Evolutionary conservation across 345 rosid species (phyloP).

Genomic region (Sonneratia alba): DNA sequence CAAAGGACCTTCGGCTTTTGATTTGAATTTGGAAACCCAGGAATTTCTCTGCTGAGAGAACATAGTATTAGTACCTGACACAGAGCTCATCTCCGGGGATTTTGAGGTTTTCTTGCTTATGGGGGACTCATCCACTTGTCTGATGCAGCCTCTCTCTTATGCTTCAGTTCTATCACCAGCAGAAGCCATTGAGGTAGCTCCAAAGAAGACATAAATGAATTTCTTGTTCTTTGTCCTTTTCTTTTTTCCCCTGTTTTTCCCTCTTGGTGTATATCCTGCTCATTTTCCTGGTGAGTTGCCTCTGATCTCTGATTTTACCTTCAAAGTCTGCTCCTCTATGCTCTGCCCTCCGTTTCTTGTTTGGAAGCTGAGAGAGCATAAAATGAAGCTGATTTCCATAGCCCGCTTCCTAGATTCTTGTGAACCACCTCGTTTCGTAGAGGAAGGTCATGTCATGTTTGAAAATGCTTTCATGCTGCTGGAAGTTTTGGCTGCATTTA

Average conservation of each 20-base stretch:
- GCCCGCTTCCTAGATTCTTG: too few species aligned
- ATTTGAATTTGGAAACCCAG: conserved; percentile 35
- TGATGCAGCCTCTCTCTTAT: conserved; percentile 80
- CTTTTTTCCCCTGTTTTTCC: background rate
- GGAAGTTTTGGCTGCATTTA: background rate
- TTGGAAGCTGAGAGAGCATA: too few species aligned
- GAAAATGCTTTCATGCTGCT: background rate
- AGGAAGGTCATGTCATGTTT: background rate
- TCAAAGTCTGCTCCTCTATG: conserved; percentile 2
- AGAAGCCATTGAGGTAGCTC: conserved; percentile 50
- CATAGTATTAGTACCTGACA: background rate
- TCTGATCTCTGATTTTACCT: background rate
- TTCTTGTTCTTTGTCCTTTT: background rate
- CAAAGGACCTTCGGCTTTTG: conserved; percentile 12
- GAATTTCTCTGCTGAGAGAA: background rate
- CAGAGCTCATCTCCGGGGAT: background rate
- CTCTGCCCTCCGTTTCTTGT: background rate
- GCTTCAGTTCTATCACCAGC: conserved; percentile 30
- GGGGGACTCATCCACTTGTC: conserved; percentile 73
- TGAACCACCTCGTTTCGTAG: background rate
- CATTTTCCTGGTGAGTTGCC: background rate
- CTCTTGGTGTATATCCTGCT: background rate
- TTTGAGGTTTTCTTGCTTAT: conserved; percentile 17
- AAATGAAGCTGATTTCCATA: too few species aligned
- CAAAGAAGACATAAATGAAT: background rate